Evolutionary conservation across 2,329 filamentous ascomycete genomes (phyloP).

Genomic region (Verticillium isaacii): DNA sequence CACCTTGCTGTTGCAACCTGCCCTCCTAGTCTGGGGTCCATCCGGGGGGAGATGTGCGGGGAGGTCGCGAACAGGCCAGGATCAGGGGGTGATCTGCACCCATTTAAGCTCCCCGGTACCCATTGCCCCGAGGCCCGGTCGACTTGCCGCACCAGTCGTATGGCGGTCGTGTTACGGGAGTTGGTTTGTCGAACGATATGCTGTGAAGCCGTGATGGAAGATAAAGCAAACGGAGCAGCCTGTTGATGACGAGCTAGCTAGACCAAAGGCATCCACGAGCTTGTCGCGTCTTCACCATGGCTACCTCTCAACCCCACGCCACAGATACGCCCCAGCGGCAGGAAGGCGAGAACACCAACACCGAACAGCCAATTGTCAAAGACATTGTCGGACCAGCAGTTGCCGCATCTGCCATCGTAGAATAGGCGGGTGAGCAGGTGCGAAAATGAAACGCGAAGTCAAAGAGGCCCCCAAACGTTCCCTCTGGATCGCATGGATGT

Average conservation of each 20-base stretch:
- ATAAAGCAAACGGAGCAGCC: not conserved
- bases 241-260: not conserved
- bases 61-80: not conserved
- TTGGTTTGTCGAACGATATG: not conserved
- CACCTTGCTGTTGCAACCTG: not conserved
- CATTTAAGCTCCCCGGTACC: not conserved
- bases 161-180: not conserved
- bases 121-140: not conserved
- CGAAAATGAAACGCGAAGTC: constrained; percentile 23
- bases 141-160: not conserved
- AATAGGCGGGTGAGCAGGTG: constrained; percentile 29
- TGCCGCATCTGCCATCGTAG: constrained; percentile 45
- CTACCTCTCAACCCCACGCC: not conserved
- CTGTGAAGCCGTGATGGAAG: not conserved
- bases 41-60: not conserved
- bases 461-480: constrained; percentile 9
- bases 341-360: not conserved
- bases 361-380: constrained; percentile 1
- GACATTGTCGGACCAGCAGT: constrained; percentile 8
- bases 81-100: not conserved
- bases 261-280: not conserved
- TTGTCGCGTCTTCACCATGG: not conserved
- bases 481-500: constrained; percentile 14
- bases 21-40: not conserved
- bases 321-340: not conserved